Evolutionary conservation across 345 rosid genomes (phyloP), one percentile per base, ranked within the genome.

Genomic region (Erysimum cheiranthoides): DNA sequence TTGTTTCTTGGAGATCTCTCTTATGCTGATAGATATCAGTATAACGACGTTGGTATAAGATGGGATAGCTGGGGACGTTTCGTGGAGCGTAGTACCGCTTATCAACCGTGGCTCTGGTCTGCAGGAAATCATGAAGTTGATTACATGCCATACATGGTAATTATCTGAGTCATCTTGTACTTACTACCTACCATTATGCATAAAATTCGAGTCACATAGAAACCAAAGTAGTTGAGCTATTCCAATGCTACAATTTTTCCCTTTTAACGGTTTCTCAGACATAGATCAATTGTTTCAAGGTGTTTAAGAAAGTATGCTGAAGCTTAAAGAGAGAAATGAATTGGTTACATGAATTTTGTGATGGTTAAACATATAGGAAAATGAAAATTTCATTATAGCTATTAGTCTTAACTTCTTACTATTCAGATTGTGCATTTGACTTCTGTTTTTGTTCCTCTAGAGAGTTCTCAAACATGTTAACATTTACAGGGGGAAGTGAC

Each of bases 11-110:
- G 98, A 42, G 99, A 95, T 80, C 97, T 95, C 76, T 84, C 97
- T 70, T 95, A 95, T 79, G 96, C 99, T 73, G 97, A 95, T 76
- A 84, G 98, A 71, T 95, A 95, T 77, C 63, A 75, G 66, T 89
- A 88, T 69, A 83, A 83, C 58, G 93, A 95, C 58, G 96, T 92
- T 74, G 94, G 96, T 52, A 59, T 82, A 27, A 79, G 97, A 71
- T 95, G 97, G 99, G 97, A 95, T 81, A 77, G 89, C 13, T 95
- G 97, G 99, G 99, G 91, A 16, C 91, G 93, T 62, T 92, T 95
- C 71, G 81, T 84, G 64, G 99, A 95, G 88, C 82, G 8, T 61
- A 88, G 93, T 82, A 79, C 97, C 17, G 99, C 99, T 64, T 95
- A 86, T 85, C 96, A 89, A 75, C 97, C 97, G 11, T 95, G 97